phyloP scores from a whole-genome alignment of 257 asterid genomes.

The Fraxinus americana region DNA sequence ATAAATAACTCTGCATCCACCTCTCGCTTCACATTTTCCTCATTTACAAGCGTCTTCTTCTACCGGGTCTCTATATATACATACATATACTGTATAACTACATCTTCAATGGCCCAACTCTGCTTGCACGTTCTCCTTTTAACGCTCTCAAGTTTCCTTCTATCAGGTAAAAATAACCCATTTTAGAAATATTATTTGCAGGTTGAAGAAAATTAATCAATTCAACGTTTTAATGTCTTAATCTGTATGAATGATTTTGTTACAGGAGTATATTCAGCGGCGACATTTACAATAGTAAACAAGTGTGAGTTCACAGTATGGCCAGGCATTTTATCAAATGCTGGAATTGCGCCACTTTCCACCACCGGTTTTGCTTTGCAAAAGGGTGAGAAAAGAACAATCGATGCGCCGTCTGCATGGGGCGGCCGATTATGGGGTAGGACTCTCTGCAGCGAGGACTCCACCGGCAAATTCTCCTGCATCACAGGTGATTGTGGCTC shows the following conservation, averaged over 20 bases:
- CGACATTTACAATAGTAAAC: slow-evolving; percentile 72
- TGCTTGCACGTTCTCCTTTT: slow-evolving; percentile 35
- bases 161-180: slow-evolving; percentile 47
- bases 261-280: slow-evolving; percentile 60
- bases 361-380: slow-evolving; percentile 70
- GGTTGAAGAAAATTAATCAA: neutral
- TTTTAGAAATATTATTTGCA: neutral
- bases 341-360: slow-evolving; percentile 70
- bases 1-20: slow-evolving; percentile 31
- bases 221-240: neutral
- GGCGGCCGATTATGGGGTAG: slow-evolving; percentile 96
- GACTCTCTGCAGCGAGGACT: slow-evolving; percentile 64
- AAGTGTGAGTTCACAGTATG: slow-evolving; percentile 74
- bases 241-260: neutral
- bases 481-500: slow-evolving; percentile 91
- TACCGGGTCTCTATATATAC: no score
- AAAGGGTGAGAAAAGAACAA: slow-evolving; percentile 51
- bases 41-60: slow-evolving; percentile 1
- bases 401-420: slow-evolving; percentile 75
- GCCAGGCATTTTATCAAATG: slow-evolving; percentile 89
- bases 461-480: slow-evolving; percentile 76
- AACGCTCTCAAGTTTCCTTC: slow-evolving; percentile 30
- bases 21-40: neutral
- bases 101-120: slow-evolving; percentile 39
- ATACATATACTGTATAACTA: neutral